Base-by-base conservation (phyloP, 2,329 filamentous ascomycete species). In the Microthyrium microscopicum region DNA sequence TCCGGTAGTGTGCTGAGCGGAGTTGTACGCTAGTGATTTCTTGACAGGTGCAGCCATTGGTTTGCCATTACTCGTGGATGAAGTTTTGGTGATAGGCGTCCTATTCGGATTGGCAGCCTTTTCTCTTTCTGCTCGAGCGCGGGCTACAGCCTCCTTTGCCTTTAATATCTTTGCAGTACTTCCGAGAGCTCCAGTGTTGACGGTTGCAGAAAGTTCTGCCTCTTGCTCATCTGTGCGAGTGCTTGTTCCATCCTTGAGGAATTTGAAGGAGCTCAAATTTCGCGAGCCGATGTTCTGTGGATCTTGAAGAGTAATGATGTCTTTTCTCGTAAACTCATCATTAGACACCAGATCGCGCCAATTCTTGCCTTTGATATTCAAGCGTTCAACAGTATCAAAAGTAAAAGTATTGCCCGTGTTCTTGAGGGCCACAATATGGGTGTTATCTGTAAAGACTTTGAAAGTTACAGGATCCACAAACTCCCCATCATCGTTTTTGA, bases 401-500 rank as follows among this genome's bases (percentile, higher is more conserved):
- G 85, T 76, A 52, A 95, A 98, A 4, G 93, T 89, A 56, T 98
- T 98, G 31, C 87, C 87, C 37, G 85, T 87, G 35, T 66, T 78
- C 37, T 73, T 68, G 41, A 98, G 66, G 12, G 85, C 87, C 29
- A 95, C 82, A 38, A 98, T 82, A 55, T 95, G 89, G 4, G 89
- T 95, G 55, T 95, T 95, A 53, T 98, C 84, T 29, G 89, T 98
- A 48, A 98, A 83, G 26, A 92, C 80, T 55, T 98, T 98, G 65
- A 81, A 95, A 1, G 85, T 94, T 29, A 98, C 87, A 0, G 89
- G 91, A 48, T 98, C 89, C 41, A 95, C 82, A 47, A 89, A 80
- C 46, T 95, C 89, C 34, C 73, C 79, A 40, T 85, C 78, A 34
- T 85, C 80, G 54, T 95, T 98, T 53, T 87, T 85, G 39, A 81